A percentile compares a stretch with the other conserved stretches of the same genome.
Conservation (phyloP, 1,139 yeast genomes). For the Protomyces macrosporus region DNA sequence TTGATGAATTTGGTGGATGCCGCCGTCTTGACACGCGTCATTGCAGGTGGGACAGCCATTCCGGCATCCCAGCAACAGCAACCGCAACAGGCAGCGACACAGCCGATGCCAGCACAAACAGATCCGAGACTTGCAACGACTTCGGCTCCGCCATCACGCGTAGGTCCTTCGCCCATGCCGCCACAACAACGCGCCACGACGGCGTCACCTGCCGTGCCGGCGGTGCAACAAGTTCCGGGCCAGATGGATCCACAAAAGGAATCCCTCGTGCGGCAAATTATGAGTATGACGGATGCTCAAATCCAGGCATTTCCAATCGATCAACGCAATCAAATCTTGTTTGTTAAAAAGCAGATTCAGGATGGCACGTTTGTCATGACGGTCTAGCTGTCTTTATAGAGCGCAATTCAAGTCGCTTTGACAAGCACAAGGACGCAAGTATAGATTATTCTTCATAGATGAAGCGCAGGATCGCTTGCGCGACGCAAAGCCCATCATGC, state of each 20-base stretch:
- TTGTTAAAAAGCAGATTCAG: slow-evolving; percentile 18
- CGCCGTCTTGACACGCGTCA: slow-evolving; percentile 47
- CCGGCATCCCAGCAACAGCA: slow-evolving; percentile 32
- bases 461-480: slow-evolving; percentile 16
- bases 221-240: slow-evolving; percentile 24
- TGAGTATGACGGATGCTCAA: slow-evolving; percentile 60
- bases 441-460: slow-evolving; percentile 8
- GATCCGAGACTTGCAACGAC: slow-evolving; percentile 26
- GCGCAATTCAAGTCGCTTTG: neutral
- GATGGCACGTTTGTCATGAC: neutral
- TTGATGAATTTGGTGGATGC: slow-evolving; percentile 54
- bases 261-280: slow-evolving; percentile 46
- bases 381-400: neutral
- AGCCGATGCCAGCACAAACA: slow-evolving; percentile 24
- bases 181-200: neutral
- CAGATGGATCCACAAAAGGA: slow-evolving; percentile 39
- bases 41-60: slow-evolving; percentile 32
- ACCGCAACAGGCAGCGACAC: slow-evolving; percentile 21
- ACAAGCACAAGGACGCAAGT: neutral
- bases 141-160: slow-evolving; percentile 29
- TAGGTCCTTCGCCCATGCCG: slow-evolving; percentile 33
- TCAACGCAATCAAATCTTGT: slow-evolving; percentile 41
- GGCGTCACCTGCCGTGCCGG: neutral
- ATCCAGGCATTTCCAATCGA: slow-evolving; percentile 56
- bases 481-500: slow-evolving; percentile 18